Base-by-base conservation (phyloP, 306 rosid genomes). In the Canavalia gladiata region DNA sequence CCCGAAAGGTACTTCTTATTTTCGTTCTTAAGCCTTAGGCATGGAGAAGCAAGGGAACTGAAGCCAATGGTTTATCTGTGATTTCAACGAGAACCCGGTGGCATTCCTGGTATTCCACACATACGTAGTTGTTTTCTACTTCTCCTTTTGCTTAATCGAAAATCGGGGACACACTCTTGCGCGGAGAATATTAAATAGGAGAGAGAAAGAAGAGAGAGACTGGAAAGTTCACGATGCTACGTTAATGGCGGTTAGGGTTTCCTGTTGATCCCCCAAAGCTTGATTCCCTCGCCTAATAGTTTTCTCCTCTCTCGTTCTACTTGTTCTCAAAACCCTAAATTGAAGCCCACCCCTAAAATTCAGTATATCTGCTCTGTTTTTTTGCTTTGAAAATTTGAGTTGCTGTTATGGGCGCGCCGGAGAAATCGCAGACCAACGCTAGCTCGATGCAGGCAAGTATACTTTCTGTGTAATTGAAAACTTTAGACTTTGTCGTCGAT, bases 241-340 rank as follows among this genome's bases (percentile, higher is more conserved):
- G 56, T 89, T 46, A 82, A 86, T 90, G 92, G 92, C 93, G 91
- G 91, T 90, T 94, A 90, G 98, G 94, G 97, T 89, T 94, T 86
- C 72, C 81, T 30, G 64, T 86, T 85, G 83, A 87, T 82, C 84
- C 79, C 78, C 77, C 81, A 43, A 82, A 79, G 62, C 78, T 82
- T 62, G 77, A 78, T 89, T 87, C 81, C 73, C 69, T 75, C 65
- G 68, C 81, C 42, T 33, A 25, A n/a, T 68, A 8, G 34, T 28
- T 29, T 63, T 25, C 78, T 76, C 37, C 81, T 78, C 76, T 67
- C 43, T 35, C 54, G 6, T 69, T 80, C 76, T 65, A 54, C 68
- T 80, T 63, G 69, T 71, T 8, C 80, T 34, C 68, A 56, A 86
- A 90, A 88, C 97, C 97, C 97, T 92, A 91, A 91, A 85, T 89